A percentile compares a stretch with the other conserved stretches of the same genome.
phyloP scores from a whole-genome alignment of 2,329 filamentous ascomycete species.

The Knufia petricola region DNA sequence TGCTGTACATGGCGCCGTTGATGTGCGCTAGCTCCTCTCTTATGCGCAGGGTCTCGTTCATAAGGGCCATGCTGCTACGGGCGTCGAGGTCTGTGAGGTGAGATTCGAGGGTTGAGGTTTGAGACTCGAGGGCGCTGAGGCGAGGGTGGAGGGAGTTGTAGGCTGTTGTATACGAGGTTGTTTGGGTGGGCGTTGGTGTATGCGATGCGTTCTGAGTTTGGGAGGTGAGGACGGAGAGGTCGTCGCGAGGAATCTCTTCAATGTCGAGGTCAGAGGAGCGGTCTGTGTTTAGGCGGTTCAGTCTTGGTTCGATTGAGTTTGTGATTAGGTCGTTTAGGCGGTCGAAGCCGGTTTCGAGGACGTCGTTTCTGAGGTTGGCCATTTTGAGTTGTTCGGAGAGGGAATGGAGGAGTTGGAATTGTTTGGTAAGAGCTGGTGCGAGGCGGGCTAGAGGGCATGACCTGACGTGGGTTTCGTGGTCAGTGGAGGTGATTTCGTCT shows the following conservation, averaged over 20 bases:
- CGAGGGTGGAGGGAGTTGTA: slow-evolving; percentile 23
- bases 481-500: slow-evolving; percentile 29
- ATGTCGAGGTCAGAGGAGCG: slow-evolving; percentile 9
- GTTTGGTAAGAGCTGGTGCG: slow-evolving; percentile 35
- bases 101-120: slow-evolving; percentile 15
- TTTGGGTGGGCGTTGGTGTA: neutral
- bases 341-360: slow-evolving; percentile 37
- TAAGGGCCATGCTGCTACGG: slow-evolving; percentile 51
- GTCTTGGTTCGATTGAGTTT: slow-evolving; percentile 14
- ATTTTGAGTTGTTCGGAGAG: slow-evolving; percentile 37
- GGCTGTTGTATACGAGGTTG: slow-evolving; percentile 10
- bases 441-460: slow-evolving; percentile 43
- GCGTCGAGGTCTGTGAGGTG: slow-evolving; percentile 51
- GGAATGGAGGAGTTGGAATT: slow-evolving; percentile 34
- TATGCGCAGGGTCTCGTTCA: slow-evolving; percentile 53
- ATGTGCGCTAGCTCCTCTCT: slow-evolving; percentile 55
- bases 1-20: slow-evolving; percentile 48
- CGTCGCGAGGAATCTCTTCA: slow-evolving; percentile 20
- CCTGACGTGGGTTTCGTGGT: slow-evolving; percentile 35
- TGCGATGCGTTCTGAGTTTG: slow-evolving; percentile 14
- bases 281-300: slow-evolving; percentile 13
- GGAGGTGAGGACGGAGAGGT: slow-evolving; percentile 18
- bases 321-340: slow-evolving; percentile 28
- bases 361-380: slow-evolving; percentile 38
- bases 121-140: slow-evolving; percentile 12